Conservation (phyloP, 1,139 yeast species). For the Kazachstania sp. region DNA sequence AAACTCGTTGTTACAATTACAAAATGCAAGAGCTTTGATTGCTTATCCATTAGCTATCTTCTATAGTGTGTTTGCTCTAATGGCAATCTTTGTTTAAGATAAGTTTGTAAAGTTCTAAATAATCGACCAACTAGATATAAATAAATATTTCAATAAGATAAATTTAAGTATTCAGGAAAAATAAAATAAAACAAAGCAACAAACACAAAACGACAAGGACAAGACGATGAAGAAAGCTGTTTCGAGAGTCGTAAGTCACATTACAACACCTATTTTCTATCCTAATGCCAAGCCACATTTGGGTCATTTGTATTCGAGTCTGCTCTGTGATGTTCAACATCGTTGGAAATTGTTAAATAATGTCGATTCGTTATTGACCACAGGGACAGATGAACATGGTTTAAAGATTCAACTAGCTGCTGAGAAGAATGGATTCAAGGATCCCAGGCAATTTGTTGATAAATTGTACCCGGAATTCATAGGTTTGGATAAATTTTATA, state of each 20-base stretch:
- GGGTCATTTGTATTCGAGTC: constrained; percentile 88
- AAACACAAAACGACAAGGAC: neutral
- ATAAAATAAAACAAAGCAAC: neutral
- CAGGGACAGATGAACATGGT: constrained; percentile 98
- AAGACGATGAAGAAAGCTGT: neutral
- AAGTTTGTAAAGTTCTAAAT: neutral
- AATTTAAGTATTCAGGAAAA: neutral
- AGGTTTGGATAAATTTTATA: constrained; percentile 46
- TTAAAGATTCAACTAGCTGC: constrained; percentile 79
- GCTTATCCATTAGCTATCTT: constrained; percentile 92
- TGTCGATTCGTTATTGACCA: constrained; percentile 50
- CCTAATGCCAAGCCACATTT: constrained; percentile 94
- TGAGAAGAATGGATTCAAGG: constrained; percentile 36
- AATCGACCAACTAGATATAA: too few species aligned
- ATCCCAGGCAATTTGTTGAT: constrained; percentile 69
- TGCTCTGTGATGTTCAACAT: constrained; percentile 66
- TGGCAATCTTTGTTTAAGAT: constrained; percentile 67
- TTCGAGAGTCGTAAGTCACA: constrained; percentile 32
- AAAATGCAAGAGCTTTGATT: constrained; percentile 79
- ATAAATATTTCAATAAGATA: neutral
- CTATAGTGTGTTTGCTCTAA: constrained; percentile 88
- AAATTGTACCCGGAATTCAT: constrained; percentile 56
- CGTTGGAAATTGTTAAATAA: constrained; percentile 58
- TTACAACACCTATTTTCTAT: constrained; percentile 91
- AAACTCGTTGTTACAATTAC: constrained; percentile 75